phyloP scores from a whole-genome alignment of 306 rosid genomes.

The Quercus glauca region DNA sequence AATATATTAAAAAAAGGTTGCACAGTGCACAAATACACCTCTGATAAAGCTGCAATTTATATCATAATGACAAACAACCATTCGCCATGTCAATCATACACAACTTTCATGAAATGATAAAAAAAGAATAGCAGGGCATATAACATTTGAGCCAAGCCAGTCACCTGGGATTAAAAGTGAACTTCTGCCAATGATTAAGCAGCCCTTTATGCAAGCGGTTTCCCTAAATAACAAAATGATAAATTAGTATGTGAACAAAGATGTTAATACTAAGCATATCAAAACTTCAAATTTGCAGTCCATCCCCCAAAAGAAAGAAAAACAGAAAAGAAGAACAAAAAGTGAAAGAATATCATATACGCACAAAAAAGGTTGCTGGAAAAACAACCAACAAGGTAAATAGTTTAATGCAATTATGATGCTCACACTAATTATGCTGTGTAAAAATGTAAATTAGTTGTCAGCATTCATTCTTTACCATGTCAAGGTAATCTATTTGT shows the following conservation, averaged over 20 bases:
- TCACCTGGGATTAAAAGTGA: slow-evolving; percentile 96
- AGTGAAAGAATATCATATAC: neutral
- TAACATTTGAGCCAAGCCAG: slow-evolving; percentile 29
- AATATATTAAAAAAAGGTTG: too few relatives aligned
- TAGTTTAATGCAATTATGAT: neutral
- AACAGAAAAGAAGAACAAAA: neutral
- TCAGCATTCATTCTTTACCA: neutral
- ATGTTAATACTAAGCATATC: neutral
- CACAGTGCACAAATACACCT: neutral
- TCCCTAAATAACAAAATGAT: slow-evolving; percentile 50
- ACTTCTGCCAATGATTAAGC: slow-evolving; percentile 89
- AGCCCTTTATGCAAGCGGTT: slow-evolving; percentile 91
- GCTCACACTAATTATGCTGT: neutral
- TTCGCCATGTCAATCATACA: neutral
- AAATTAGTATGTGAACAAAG: slow-evolving; percentile 14
- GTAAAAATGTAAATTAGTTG: neutral
- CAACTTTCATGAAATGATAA: slow-evolving; percentile 2
- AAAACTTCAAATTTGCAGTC: neutral
- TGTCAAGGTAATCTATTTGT: neutral
- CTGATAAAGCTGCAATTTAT: neutral
- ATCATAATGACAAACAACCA: neutral
- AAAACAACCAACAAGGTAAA: neutral
- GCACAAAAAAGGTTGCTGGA: neutral
- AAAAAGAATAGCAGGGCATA: neutral
- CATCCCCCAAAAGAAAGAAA: neutral